Base-by-base conservation (phyloP, 345 rosid species). In the Salix koriyanagi region DNA sequence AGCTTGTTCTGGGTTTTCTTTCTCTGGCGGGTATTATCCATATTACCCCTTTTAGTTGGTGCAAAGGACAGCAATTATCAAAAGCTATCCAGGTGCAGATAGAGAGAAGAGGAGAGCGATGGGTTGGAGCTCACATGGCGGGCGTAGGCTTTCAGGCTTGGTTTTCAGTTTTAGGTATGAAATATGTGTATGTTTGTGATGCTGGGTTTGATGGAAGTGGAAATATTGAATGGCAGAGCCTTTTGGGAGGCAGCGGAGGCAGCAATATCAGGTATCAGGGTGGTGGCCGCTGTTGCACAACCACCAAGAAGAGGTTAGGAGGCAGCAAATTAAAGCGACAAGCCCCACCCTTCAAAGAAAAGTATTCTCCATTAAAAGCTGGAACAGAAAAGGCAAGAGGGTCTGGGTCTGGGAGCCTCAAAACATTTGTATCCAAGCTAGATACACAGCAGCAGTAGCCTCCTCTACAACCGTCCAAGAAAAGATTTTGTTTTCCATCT, bases 331-430 rank as follows among this genome's bases (percentile, higher is more conserved):
- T 67, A 36, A 71, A 76, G 73, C 39, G n/a, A 73, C 74, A 30
- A 79, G 76, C 37, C 56, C 65, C 77, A 25, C 23, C 65, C 52
- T 79, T 15, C 78, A 77, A 77, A 62, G 69, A 77, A 80, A 77
- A 56, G 68, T 54, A 68, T 44, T 54, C 62, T 79, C 76, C 70
- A 58, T 80, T 76, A 76, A 86, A 86, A 88, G 85, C 94, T 90
- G 91, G 88, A 89, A 82, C 86, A 78, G 74, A 80, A 75, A 75
- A 82, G 82, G 69, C 77, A 80, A 72, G 60, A 83, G 76, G 75
- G 73, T 39, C 82, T 79, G 86, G 87, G 73, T 83, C 91, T 88
- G 91, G 91, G 91, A 88, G 86, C 85, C 90, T 75, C 89, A 36
- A 2, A 50, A 68, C 61, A 44, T 74, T 58, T 23, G 13, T 56